Evolutionary conservation across 257 asterid species (phyloP), one percentile per base, ranked within the genome.

Genomic region (Apocynum venetum): DNA sequence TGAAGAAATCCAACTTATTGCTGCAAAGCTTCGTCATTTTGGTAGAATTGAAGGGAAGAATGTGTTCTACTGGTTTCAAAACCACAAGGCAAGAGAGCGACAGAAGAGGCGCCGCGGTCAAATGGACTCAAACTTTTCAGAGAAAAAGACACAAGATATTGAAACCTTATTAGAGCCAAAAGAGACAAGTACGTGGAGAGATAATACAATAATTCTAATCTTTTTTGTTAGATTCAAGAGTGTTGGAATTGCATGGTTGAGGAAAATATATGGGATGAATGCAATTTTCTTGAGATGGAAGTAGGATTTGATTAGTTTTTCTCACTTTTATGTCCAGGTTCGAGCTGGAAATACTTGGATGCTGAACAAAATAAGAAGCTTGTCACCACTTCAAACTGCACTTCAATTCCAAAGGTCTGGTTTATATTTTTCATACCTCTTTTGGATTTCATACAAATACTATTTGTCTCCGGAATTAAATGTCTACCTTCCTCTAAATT

Each of bases 21-120:
- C 95, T 1, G 83, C 90, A 7, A 91, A 86, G 76, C 88, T 93
- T 14, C 80, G 92, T 41, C 85, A 85, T 63, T 90, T 89, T 60
- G 96, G 98, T 4, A 91, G 88, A 49, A 91, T 90, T 31, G 94
- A 91, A 84, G 98, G 92, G 14, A 93, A 91, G 83, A 91, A 91
- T 73, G 96, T 90, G 8, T 93, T 93, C 64, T 93, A 91, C 79
- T 93, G 96, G 97, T 91, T 91, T 53, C 95, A 91, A 66, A 91
- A 91, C 75, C 98, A 90, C 71, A 93, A 91, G 25, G 95, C 96
- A 0, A 89, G 97, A 77, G 97, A 93, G 68, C 83, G 98, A 20
- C 98, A 90, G 86, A 93, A 88, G 67, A 52, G 85, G n/a, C 94
- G 94, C 9, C 96, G 94, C 31, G 31, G 31, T 35, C 91, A 88